These are phyloP conservation scores for Tetrahymena borealis DNA, from an alignment of 73 alveolate genomes.

Conservation along the genomic window DNA sequence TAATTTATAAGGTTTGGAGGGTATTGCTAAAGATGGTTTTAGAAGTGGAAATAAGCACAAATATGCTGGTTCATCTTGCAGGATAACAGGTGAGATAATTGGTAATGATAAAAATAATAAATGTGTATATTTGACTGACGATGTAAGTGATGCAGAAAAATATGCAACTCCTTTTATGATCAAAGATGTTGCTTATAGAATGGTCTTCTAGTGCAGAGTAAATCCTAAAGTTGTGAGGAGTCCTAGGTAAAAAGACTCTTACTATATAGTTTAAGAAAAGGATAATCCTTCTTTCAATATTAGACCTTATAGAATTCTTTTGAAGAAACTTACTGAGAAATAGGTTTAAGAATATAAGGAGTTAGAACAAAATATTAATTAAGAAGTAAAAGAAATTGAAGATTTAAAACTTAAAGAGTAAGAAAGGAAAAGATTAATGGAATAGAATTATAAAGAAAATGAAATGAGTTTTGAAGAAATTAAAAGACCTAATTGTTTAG, in stretches of 20 bases:
- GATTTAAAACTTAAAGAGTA: not conserved
- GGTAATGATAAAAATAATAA: not conserved
- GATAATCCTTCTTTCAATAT: not conserved
- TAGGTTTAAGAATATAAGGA: not conserved
- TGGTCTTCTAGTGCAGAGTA: not conserved
- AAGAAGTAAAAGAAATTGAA: not conserved
- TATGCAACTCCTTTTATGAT: not conserved
- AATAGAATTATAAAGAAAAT: no score
- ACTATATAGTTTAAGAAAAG: not conserved
- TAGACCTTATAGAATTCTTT: not conserved
- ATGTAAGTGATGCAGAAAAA: not conserved
- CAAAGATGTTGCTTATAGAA: not conserved
- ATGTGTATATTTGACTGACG: not conserved
- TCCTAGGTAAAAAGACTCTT: not conserved
- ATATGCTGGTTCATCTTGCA: not conserved
- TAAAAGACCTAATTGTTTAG: no score
- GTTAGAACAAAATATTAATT: not conserved
- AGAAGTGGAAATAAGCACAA: not conserved
- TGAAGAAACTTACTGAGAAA: not conserved
- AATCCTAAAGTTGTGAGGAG: not conserved
- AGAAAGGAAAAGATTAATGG: not conserved
- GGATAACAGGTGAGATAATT: not conserved
- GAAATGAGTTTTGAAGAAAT: no score
- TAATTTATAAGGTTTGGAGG: not conserved
- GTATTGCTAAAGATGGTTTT: not conserved